phyloP scores from a whole-genome alignment of 2,329 filamentous ascomycete genomes.

The Trichoderma harzianum region DNA sequence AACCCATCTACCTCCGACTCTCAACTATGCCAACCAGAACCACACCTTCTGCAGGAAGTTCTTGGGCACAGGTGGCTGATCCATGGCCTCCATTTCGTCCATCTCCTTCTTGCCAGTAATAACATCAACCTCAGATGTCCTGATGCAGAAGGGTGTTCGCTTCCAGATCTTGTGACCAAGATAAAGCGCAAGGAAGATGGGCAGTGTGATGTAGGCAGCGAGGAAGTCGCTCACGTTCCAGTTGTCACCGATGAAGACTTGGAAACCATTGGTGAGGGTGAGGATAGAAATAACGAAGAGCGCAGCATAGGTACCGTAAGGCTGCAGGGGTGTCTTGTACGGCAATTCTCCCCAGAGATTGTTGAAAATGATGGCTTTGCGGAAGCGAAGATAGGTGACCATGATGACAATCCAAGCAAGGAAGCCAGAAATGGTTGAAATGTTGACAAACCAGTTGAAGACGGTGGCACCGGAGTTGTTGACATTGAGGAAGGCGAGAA shows the following conservation, averaged over 20 bases:
- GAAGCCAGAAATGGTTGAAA: slow-evolving; percentile 61
- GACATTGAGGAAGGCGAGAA: slow-evolving; percentile 68
- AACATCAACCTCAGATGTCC: slow-evolving; percentile 51
- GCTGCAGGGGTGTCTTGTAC: slow-evolving; percentile 51
- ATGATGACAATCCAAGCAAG: slow-evolving; percentile 60
- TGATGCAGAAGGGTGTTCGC: slow-evolving; percentile 42
- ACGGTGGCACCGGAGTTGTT: slow-evolving; percentile 59
- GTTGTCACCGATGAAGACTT: slow-evolving; percentile 64
- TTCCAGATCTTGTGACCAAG: slow-evolving; percentile 55
- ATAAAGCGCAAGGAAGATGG: slow-evolving; percentile 59
- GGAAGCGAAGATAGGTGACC: slow-evolving; percentile 58
- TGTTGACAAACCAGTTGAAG: slow-evolving; percentile 69
- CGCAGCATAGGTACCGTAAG: slow-evolving; percentile 62
- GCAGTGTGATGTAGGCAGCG: slow-evolving; percentile 61
- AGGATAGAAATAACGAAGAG: slow-evolving; percentile 58
- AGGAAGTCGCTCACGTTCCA: slow-evolving; percentile 64
- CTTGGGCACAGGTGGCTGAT: slow-evolving; percentile 45
- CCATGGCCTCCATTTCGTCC: slow-evolving; percentile 53
- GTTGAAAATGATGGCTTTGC: slow-evolving; percentile 52
- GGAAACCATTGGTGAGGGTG: slow-evolving; percentile 72
- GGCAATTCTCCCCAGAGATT: slow-evolving; percentile 49
- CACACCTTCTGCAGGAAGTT: slow-evolving; percentile 52
- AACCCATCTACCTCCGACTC: not conserved
- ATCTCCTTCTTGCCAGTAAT: slow-evolving; percentile 59
- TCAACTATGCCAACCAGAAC: slow-evolving; percentile 52